These are phyloP conservation scores for Gnaphalium uliginosum DNA, from an alignment of 129 eudicot genomes.

Conservation along the genomic window DNA sequence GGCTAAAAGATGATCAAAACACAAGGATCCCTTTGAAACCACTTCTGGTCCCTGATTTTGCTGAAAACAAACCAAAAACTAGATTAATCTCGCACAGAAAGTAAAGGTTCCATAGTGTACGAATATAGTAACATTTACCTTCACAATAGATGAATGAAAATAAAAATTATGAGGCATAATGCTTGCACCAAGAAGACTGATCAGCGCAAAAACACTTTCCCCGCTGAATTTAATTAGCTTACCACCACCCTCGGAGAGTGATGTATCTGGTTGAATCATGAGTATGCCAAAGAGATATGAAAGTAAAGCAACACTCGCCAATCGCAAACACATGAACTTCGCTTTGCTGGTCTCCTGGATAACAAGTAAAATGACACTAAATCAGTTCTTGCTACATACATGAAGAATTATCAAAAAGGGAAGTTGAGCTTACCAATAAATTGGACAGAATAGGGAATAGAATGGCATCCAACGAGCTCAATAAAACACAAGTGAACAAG, in stretches of 20 bases:
- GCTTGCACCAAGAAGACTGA: conserved; percentile 91
- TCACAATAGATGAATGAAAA: conserved; percentile 88
- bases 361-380: background rate
- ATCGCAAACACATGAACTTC: conserved; percentile 46
- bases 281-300: conserved; percentile 64
- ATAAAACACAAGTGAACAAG: conserved; percentile 64
- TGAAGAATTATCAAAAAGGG: conserved; percentile 2
- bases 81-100: background rate
- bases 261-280: conserved; percentile 57
- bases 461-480: conserved; percentile 66
- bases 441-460: conserved; percentile 73
- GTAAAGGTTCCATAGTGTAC: background rate
- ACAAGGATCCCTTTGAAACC: conserved; percentile 53
- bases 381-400: conserved; percentile 6
- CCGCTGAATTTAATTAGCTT: conserved; percentile 53
- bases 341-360: conserved; percentile 64
- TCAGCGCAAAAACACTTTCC: conserved; percentile 66
- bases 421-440: conserved; percentile 51
- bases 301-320: conserved; percentile 50
- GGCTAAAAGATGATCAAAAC: conserved; percentile 68
- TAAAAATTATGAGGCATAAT: conserved; percentile 96
- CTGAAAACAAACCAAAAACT: conserved; percentile 44
- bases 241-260: conserved; percentile 46
- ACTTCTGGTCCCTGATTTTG: conserved; percentile 43
- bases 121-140: conserved; percentile 41